A percentile compares a stretch with the other conserved stretches of the same genome.
These are phyloP conservation scores for Sechiopsis laciniata DNA, from an alignment of 306 rosid species.

Conservation along the genomic window DNA sequence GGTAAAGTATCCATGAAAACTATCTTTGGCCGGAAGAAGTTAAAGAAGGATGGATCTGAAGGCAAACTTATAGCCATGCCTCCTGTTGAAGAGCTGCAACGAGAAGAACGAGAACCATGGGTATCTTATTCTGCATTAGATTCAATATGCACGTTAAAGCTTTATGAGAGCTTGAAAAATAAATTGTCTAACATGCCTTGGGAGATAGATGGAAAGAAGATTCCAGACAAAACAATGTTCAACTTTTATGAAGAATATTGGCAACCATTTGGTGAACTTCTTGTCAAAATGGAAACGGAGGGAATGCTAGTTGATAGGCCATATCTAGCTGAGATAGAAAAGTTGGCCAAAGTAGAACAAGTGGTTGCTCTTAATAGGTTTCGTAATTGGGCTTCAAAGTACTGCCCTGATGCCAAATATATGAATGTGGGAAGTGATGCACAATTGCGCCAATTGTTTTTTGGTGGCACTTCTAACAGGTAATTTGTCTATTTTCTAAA, in stretches of 20 bases:
- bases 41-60: conserved; percentile 45
- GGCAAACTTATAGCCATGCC: conserved; percentile 56
- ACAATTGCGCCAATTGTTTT: conserved; percentile 79
- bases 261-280: conserved; percentile 88
- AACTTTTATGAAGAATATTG: conserved; percentile 78
- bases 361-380: conserved; percentile 71
- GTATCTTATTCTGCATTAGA: conserved; percentile 52
- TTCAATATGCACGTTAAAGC: conserved; percentile 48
- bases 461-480: conserved; percentile 86
- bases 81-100: conserved; percentile 88
- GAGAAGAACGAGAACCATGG: conserved; percentile 56
- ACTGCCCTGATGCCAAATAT: conserved; percentile 75
- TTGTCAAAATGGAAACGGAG: conserved; percentile 82
- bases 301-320: conserved; percentile 90
- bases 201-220: conserved; percentile 33
- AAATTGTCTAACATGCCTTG: conserved; percentile 29
- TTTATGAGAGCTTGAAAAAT: conserved; percentile 45
- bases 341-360: conserved; percentile 79
- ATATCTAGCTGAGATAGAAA: conserved; percentile 73
- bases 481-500: conserved; percentile 24
- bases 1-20: conserved; percentile 58
- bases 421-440: conserved; percentile 95
- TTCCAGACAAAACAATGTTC: conserved; percentile 52
- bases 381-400: conserved; percentile 79
- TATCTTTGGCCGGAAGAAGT: conserved; percentile 50